Evolutionary conservation across 352 stramenopile species (phyloP).

Genomic region (Pythium dissimile): DNA sequence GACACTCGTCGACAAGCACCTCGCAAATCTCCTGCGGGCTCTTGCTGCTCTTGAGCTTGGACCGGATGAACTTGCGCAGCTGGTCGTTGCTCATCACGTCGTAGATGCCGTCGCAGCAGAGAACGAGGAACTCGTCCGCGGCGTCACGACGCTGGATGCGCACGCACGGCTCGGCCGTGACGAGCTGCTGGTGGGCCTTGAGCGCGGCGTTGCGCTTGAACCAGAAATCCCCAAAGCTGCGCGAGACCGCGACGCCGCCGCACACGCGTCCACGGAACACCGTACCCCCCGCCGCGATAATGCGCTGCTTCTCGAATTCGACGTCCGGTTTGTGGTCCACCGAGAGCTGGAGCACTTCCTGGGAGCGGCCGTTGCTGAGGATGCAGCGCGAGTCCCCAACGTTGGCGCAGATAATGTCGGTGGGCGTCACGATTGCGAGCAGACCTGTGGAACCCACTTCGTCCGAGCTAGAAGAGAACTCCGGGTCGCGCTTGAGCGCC

Average conservation of each 20-base stretch:
- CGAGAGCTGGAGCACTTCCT: conserved; percentile 76
- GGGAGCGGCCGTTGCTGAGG: conserved; percentile 66
- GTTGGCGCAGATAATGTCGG: conserved; percentile 79
- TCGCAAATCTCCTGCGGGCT: conserved; percentile 71
- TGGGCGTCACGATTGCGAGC: conserved; percentile 78
- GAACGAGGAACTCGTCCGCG: conserved; percentile 90
- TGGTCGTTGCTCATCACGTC: conserved; percentile 95
- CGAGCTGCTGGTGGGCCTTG: conserved; percentile 80
- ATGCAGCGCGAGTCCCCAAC: conserved; percentile 85
- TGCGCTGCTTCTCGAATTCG: conserved; percentile 85
- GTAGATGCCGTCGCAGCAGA: conserved; percentile 93
- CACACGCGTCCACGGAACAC: conserved; percentile 85
- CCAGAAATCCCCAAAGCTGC: conserved; percentile 87
- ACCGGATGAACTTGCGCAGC: conserved; percentile 86
- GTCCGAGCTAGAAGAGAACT: conserved; percentile 58
- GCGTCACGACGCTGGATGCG: conserved; percentile 63
- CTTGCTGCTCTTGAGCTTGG: conserved; percentile 61
- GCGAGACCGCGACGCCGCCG: conserved; percentile 78
- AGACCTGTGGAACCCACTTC: conserved; percentile 82
- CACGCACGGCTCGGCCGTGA: conserved; percentile 82
- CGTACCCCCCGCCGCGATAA: conserved; percentile 74
- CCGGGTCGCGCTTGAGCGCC: conserved; percentile 63
- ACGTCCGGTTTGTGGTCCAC: conserved; percentile 86
- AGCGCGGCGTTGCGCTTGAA: conserved; percentile 83
- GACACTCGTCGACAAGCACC: conserved; percentile 75